Evolutionary conservation across 1,139 yeast genomes (phyloP), one percentile per base, ranked within the genome.

Genomic region (Candida sanyaensis): DNA sequence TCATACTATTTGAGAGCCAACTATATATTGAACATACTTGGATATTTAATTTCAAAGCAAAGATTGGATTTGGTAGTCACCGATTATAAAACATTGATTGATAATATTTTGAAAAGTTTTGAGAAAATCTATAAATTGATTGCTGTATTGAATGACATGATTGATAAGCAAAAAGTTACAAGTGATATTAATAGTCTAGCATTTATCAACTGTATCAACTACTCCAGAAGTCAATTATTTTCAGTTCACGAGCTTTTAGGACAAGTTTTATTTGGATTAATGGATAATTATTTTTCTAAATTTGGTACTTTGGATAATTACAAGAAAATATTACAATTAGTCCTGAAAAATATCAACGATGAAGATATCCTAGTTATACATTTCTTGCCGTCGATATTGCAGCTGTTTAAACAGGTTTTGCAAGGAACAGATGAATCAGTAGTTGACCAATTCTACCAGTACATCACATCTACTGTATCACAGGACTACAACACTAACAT

Each of bases 221-320:
- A 79, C 57, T 79, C 87, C 58, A 81, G 89, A 51, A 80, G 80
- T 45, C 83, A 83, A 55, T 68, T 88, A 31, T 76, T 82, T 50
- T 73, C 71, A 44, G 85, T 84, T 56, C 96, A 91, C 62, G 96
- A 89, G 57, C 62, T 77, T 3, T 66, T 92, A 50, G 86, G 93
- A 37, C 87, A 84, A 60, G 69, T 90, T 4, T 66, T 86, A 29
- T 81, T 63, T 58, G 81, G 86, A 10, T 63, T 78, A 45, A 64
- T 77, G 9, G 72, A 73, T 11, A 66, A 68, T 27, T 73, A 75
- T 37, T 55, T 62, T 26, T 56, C 70, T 2, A 53, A 68, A 6
- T 66, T 63, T 39, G 75, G 71, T 13, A 58, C 69, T 1, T 47
- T 63, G 9, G 54, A 56, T 4, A 68, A 71, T 34, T 77, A 82